Percentiles rank a stretch among this genome's conserved stretches.
Evolutionary conservation across 441 rosid genomes (phyloP).

Genomic region (Brassica hybrid): DNA sequence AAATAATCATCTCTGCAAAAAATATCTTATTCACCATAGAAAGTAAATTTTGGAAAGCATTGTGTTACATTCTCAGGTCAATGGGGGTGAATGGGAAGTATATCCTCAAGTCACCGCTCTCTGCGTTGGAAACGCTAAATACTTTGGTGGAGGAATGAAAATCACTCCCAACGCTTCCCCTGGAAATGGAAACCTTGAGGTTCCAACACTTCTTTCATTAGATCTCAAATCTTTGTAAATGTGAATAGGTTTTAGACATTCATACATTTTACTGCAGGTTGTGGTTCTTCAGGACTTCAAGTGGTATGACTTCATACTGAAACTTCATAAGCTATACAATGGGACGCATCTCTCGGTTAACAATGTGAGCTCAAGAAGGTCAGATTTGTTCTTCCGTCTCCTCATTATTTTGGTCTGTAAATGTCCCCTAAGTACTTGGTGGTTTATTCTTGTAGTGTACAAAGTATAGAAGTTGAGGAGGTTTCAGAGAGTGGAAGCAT

Average conservation of each 20-base stretch:
- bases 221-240: too few species aligned
- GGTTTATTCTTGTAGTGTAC: conserved; percentile 59
- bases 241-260: neutral
- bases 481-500: conserved; percentile 60
- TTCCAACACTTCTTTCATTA: too few species aligned
- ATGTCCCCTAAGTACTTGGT: neutral
- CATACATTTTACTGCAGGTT: conserved; percentile 53
- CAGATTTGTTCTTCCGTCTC: neutral
- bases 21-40: neutral
- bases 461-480: conserved; percentile 81
- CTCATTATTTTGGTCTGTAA: neutral
- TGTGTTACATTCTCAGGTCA: conserved; percentile 49
- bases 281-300: conserved; percentile 90
- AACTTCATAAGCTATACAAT: conserved; percentile 71
- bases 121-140: conserved; percentile 92
- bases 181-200: conserved; percentile 64
- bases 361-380: conserved; percentile 84
- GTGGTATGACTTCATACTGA: conserved; percentile 90
- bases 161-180: conserved; percentile 93
- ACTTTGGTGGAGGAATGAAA: conserved; percentile 99
- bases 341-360: conserved; percentile 84
- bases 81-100: conserved; percentile 86
- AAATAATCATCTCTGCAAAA: neutral
- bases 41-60: conserved; percentile 16
- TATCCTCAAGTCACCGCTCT: conserved; percentile 83